Evolutionary conservation across 257 asterid genomes (phyloP), one percentile per base, ranked within the genome.

Genomic region (Orobanche coerulescens): DNA sequence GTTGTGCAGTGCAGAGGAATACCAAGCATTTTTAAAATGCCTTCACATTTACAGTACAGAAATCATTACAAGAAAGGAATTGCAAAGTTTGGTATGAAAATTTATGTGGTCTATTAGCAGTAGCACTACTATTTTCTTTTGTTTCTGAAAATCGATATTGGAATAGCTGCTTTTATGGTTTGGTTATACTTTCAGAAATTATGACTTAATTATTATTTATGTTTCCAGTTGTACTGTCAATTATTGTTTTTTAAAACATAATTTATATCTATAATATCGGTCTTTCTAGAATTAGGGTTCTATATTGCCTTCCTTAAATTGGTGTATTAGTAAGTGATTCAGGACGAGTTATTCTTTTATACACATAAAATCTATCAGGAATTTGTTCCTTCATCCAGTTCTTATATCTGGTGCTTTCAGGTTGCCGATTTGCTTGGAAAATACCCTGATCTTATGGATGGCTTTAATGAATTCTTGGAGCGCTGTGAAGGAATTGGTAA

Each of bases 21-120:
- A 90, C 79, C 95, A 90, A 79, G 94, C 90, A 36, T 90, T 90
- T 68, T 81, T 90, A 76, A 84, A 90, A 69, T 90, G 97, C 75
- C 95, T 90, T 67, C 85, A 87, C 70, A 84, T 90, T 65, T 90
- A 82, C 76, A 90, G 94, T 78, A 84, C 85, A 61, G 97, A 90
- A 73, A 87, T 84, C 66, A 90, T 90, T 61, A 84, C 94, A 58
- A 90, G 87, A 73, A 81, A 76, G 48, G 97, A 90, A 68, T 74
- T 90, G 65, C 90, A 77, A 73, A 69, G 90, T 73, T 77, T 90
- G 97, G 97, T 90, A 83, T 15, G 86, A 26, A 16, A 58, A 36
- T 60, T 20, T 47, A n/a, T 28, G 18, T 56, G 58, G 19, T 57
- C 39, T 47, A 13, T 57, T 18, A 53, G 34, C 52, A 11, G 18